Evolutionary conservation across 169 alveolate genomes (phyloP), one percentile per base, ranked within the genome.

Genomic region (Plasmodium ovale): DNA sequence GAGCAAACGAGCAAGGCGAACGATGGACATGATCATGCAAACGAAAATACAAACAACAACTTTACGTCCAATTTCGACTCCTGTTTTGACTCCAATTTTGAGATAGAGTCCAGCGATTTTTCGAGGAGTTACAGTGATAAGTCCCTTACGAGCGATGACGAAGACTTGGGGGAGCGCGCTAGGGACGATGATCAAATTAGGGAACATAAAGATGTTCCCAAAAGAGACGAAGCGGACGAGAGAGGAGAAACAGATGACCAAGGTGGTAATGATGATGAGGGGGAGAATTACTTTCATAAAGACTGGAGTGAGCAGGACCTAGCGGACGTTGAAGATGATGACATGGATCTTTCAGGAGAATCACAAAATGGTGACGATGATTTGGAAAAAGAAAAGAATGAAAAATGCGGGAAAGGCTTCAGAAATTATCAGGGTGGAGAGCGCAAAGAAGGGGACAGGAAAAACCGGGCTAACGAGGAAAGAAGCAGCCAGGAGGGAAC

Each of bases 31-130:
- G n/a, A 37, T 27, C 49, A 51, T 9, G 74, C 16, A 31, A 58
- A 29, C 14, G 67, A 53, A 1, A 56, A 49, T 65, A 49, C 7
- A 19, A 23, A 42, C 51, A 23, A 37, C 82, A 27, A 53, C 27
- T 51, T 39, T 65, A 47, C 31, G 16, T 65, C 33, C 33, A 65
- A 65, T 27, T 51, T 79, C n/a, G n/a, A n/a, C n/a, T n/a, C n/a
- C n/a, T n/a, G 56, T 47, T n/a, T 14, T 29, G 67, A 85, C 31
- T 85, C 87, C 25, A 42, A 42, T 39, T 85, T 85, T 58, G 87
- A 85, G 54, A 85, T 85, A 23, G 91, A 85, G 19, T 85, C 91
- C 12, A 85, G 84, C 27, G 91, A 85, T 71, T 85, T 85, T 42
- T 85, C 91, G 9, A 64, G 23, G 19, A 54, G 72, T 21, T 51